Base-by-base conservation (phyloP, 163 green algal genomes). In the Prototheca cutis region DNA sequence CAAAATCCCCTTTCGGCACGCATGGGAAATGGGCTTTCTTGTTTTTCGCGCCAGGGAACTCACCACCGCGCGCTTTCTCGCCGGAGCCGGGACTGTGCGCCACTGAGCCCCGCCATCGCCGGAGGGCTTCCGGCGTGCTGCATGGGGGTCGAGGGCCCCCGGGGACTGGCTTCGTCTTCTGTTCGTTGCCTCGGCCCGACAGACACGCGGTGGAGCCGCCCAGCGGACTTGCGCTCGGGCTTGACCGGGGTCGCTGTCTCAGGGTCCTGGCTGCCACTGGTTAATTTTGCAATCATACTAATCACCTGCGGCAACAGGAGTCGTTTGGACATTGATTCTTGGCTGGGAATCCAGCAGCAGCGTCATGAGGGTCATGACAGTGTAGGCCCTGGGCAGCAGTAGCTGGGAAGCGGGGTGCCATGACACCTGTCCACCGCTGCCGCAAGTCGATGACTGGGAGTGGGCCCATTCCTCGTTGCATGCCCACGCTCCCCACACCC, bases 241-340 rank as follows among this genome's bases (percentile, higher is more conserved):
- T 45, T 15, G 36, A 45, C 17, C 13, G 13, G 13, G 36, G 36
- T 15, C 36, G n/a, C 36, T 45, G 36, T 45, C 36, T 15, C 36
- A 15, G n/a, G n/a, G n/a, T n/a, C n/a, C 36, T 45, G 13, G 36
- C 36, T 15, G 13, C 36, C 36, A 45, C 36, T 15, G 36, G 28
- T 25, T 17, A 61, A 39, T 25, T 42, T 58, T 32, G 58, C 58
- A 28, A 55, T 34, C 33, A 65, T 31, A 33, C 58, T 65, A 34
- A 65, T 65, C 18, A 65, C 29, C 58, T 65, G 58, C 10, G 32
- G 4, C 19, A 29, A 42, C 23, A 3, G 30, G 0, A 4, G 34
- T 25, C 25, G 4, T 10, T 47, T n/a, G 18, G 13, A 52, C 17
- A 25, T 10, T 25, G 18, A 8, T 52, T 17, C 18, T 29, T 13